phyloP scores from a whole-genome alignment of 2,329 filamentous ascomycete genomes.

The Phyllosticta capitalensis region DNA sequence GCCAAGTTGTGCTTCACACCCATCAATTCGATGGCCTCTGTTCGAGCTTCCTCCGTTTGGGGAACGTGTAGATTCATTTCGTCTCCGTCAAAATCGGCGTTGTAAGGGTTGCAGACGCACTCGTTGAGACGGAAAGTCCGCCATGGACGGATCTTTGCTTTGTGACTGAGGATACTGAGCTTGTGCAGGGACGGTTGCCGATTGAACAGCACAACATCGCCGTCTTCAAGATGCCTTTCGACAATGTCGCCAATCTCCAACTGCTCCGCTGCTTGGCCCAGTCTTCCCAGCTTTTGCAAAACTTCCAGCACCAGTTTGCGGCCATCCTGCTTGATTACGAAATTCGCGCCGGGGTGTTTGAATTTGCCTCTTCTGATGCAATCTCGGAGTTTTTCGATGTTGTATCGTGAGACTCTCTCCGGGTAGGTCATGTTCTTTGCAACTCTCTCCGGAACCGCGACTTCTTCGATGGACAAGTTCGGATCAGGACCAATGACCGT shows the following conservation, averaged over 20 bases:
- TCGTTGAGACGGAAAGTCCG: conserved; percentile 95
- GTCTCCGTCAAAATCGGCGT: conserved; percentile 97
- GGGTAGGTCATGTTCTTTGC: conserved; percentile 95
- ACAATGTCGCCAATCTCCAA: conserved; percentile 80
- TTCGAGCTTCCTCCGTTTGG: conserved; percentile 91
- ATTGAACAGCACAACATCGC: conserved; percentile 95
- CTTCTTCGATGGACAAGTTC: conserved; percentile 85
- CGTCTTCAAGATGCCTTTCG: conserved; percentile 88
- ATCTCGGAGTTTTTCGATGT: conserved; percentile 68
- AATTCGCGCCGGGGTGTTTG: conserved; percentile 82
- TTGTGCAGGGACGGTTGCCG: conserved; percentile 96
- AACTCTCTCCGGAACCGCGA: conserved; percentile 84
- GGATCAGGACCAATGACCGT: conserved; percentile 98
- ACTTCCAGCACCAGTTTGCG: conserved; percentile 64
- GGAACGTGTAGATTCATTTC: conserved; percentile 99
- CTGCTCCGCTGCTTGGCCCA: conserved; percentile 60
- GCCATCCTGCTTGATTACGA: conserved; percentile 61
- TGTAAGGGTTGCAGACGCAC: conserved; percentile 96
- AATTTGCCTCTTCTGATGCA: conserved; percentile 67
- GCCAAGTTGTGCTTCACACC: conserved; percentile 93
- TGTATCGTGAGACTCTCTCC: conserved; percentile 75
- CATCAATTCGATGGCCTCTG: conserved; percentile 94
- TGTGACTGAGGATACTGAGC: conserved; percentile 94
- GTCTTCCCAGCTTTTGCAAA: conserved; percentile 51
- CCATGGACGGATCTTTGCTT: conserved; percentile 87